A percentile compares a stretch with the other conserved stretches of the same genome.
phyloP scores from a whole-genome alignment of 306 rosid genomes.

The Malus sylvestris region DNA sequence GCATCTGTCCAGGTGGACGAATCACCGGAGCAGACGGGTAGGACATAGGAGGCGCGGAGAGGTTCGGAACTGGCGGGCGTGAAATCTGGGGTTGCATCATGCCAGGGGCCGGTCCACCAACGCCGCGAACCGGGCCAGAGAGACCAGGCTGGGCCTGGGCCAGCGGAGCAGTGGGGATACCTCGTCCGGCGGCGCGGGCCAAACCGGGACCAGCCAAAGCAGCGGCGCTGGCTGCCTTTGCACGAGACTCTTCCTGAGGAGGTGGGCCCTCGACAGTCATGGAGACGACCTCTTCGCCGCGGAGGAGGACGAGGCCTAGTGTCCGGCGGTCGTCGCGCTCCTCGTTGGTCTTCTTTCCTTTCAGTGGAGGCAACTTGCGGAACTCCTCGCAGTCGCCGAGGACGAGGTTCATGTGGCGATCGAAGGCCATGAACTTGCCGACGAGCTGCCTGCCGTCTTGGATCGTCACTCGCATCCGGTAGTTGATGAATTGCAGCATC shows the following conservation, averaged over 20 bases:
- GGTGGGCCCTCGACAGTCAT: conserved; percentile 99
- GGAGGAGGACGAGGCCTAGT: conserved; percentile 90
- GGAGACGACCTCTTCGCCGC: conserved; percentile 97
- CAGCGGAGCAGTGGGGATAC: conserved; percentile 63
- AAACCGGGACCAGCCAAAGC: conserved; percentile 86
- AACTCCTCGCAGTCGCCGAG: conserved; percentile 98
- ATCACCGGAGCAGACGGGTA: conserved; percentile 65
- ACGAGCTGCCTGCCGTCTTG: conserved; percentile 97
- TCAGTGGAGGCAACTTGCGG: conserved; percentile 86
- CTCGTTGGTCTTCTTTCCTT: conserved; percentile 62
- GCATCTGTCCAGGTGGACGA: conserved; percentile 75
- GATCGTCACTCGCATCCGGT: conserved; percentile 90
- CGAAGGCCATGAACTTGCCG: conserved; percentile 98
- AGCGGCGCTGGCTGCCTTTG: conserved; percentile 71
- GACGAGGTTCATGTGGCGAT: conserved; percentile 98
- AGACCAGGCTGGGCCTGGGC: conserved; percentile 93
- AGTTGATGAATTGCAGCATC: conserved; percentile 94
- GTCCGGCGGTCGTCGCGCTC: conserved; percentile 97
- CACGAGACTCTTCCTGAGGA: conserved; percentile 87
- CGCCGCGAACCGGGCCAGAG: conserved; percentile 88
- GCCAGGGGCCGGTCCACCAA: conserved; percentile 92
- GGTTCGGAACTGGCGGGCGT: conserved; percentile 54
- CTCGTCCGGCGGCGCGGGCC: conserved; percentile 88
- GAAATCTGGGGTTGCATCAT: conserved; percentile 99
- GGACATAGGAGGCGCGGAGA: conserved; percentile 62